phyloP scores from a whole-genome alignment of 1,139 yeast genomes.

The Saccharomycopsis phalli region DNA sequence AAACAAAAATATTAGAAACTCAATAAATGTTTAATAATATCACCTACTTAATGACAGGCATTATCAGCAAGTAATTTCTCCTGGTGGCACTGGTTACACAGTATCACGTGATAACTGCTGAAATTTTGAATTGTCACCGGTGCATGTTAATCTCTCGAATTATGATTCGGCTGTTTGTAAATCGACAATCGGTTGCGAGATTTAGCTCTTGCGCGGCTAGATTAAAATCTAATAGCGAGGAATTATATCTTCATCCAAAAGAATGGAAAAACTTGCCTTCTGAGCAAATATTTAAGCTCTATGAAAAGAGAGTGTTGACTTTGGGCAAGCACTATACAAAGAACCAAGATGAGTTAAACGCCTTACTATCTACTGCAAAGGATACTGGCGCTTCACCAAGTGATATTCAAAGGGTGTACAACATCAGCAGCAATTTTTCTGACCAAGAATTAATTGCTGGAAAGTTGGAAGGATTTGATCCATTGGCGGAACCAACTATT shows the following conservation, averaged over 20 bases:
- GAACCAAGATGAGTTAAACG: slow-evolving; percentile 38
- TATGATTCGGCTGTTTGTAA: too few species aligned
- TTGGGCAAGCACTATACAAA: slow-evolving; percentile 53
- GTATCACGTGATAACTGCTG: too few species aligned
- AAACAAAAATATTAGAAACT: too few species aligned
- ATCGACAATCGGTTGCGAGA: too few species aligned
- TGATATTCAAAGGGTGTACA: slow-evolving; percentile 30
- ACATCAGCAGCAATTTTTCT: slow-evolving; percentile 28
- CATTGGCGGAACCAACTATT: slow-evolving; percentile 25
- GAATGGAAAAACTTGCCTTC: slow-evolving; percentile 64
- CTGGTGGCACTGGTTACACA: too few species aligned
- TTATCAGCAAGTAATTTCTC: too few species aligned
- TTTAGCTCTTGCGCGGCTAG: too few species aligned
- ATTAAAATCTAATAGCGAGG: not conserved
- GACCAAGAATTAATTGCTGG: slow-evolving; percentile 21
- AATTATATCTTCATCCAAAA: slow-evolving; percentile 37
- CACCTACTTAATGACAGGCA: too few species aligned
- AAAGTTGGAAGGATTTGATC: slow-evolving; percentile 13
- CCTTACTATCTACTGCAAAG: slow-evolving; percentile 34
- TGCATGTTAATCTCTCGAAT: too few species aligned
- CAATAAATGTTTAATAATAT: too few species aligned
- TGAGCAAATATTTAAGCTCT: slow-evolving; percentile 51
- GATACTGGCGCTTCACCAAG: slow-evolving; percentile 28
- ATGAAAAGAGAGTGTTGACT: slow-evolving; percentile 45
- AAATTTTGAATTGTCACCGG: too few species aligned